A percentile compares a stretch with the other conserved stretches of the same genome.
These are phyloP conservation scores for Microdochium paspali DNA, from an alignment of 2,329 filamentous ascomycete species.

Conservation along the genomic window DNA sequence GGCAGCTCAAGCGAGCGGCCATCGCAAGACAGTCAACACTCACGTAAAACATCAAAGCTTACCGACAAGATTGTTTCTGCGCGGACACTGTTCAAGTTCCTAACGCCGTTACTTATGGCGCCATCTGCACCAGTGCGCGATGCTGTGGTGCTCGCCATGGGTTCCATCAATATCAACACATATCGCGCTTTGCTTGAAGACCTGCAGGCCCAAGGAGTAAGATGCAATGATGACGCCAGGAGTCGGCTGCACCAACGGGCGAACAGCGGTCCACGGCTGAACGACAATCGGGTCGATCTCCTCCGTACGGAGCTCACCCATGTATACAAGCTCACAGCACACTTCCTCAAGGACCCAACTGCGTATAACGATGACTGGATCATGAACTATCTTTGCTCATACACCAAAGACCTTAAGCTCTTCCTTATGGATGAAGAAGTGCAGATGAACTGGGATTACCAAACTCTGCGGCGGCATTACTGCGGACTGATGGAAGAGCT, in stretches of 20 bases:
- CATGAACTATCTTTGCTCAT: conserved; percentile 76
- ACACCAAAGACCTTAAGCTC: conserved; percentile 84
- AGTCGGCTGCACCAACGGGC: conserved; percentile 79
- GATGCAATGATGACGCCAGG: conserved; percentile 83
- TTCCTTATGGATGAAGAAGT: conserved; percentile 94
- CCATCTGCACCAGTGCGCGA: conserved; percentile 75
- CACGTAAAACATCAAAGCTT: conserved; percentile 69
- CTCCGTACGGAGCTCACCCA: conserved; percentile 91
- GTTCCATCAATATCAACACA: conserved; percentile 89
- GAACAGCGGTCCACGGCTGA: conserved; percentile 72
- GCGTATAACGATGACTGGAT: conserved; percentile 86
- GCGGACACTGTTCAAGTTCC: conserved; percentile 77
- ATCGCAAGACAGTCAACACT: conserved; percentile 58
- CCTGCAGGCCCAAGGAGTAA: conserved; percentile 74
- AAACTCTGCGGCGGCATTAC: conserved; percentile 84
- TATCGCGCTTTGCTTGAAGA: conserved; percentile 88
- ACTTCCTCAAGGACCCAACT: conserved; percentile 71
- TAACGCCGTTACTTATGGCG: conserved; percentile 78
- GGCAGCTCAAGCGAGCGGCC: conserved; percentile 53
- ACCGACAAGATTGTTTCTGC: conserved; percentile 79
- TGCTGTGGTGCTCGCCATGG: conserved; percentile 83
- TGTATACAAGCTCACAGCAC: conserved; percentile 87
- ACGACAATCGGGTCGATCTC: conserved; percentile 67
- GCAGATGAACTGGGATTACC: conserved; percentile 89
- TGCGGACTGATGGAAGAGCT: conserved; percentile 89